These are phyloP conservation scores for Tetrahymena elliotti DNA, from an alignment of 73 alveolate genomes.

Conservation along the genomic window DNA sequence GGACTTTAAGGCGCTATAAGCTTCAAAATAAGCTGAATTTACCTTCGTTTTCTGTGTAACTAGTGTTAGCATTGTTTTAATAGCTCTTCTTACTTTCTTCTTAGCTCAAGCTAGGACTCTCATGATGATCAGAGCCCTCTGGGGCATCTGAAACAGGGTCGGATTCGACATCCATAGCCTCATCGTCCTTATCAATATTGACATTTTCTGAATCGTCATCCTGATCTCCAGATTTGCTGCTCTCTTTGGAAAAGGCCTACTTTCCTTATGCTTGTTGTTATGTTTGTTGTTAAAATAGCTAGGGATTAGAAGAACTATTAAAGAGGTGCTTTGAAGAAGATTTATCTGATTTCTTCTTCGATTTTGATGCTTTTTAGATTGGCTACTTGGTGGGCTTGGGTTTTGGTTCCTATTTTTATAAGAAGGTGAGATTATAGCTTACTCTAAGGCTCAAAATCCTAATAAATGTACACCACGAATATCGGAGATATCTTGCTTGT, in stretches of 20 bases:
- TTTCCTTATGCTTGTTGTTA: not conserved
- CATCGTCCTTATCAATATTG: not conserved
- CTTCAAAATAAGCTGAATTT: not conserved
- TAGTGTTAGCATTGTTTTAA: not conserved
- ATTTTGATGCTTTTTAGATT: not conserved
- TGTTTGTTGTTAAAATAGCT: not conserved
- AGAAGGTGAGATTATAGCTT: not conserved
- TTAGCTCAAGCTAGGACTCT: not conserved
- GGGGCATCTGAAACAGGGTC: not conserved
- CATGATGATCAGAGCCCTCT: not conserved
- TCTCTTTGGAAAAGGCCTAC: not conserved
- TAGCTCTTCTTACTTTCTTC: not conserved
- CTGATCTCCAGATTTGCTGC: not conserved
- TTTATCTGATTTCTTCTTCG: not conserved
- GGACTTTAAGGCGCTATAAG: not conserved
- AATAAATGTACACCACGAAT: not conserved
- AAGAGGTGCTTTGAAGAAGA: not conserved
- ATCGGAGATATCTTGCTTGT: not conserved
- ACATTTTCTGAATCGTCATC: not conserved
- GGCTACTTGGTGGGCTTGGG: not conserved
- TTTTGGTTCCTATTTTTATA: not conserved
- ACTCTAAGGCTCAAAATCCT: not conserved
- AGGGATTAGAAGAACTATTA: not conserved
- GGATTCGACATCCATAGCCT: not conserved
- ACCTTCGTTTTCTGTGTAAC: not conserved